Percentiles rank a stretch among this genome's conserved stretches.
These are phyloP conservation scores for Phytophthora rubi DNA, from an alignment of 352 stramenopile genomes.

Conservation along the genomic window DNA sequence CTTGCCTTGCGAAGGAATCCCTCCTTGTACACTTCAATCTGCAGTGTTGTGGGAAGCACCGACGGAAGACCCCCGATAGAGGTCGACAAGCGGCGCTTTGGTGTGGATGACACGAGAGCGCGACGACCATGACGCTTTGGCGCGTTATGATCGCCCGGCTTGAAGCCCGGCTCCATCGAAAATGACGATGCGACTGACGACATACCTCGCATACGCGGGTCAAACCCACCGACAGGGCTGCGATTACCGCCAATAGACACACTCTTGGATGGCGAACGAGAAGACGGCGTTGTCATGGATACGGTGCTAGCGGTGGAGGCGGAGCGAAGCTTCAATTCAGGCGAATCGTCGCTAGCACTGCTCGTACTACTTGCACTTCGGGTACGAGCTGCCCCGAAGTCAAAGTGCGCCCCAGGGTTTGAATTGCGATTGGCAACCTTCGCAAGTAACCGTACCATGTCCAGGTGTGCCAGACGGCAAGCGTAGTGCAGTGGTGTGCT, in stretches of 20 bases:
- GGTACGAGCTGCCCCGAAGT: conserved; percentile 56
- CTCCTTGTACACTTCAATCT: conserved; percentile 83
- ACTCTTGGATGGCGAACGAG: conserved; percentile 62
- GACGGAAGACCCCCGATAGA: conserved; percentile 49
- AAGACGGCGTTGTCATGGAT: conserved; percentile 43
- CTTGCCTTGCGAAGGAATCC: conserved; percentile 86
- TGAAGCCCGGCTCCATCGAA: conserved; percentile 62
- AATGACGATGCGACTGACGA: conserved; percentile 53
- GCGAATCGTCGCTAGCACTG: conserved; percentile 49
- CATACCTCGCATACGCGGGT: conserved; percentile 46
- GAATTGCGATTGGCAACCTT: conserved; percentile 89
- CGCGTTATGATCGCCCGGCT: conserved; percentile 55
- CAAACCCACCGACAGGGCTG: conserved; percentile 31
- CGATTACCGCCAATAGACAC: conserved; percentile 39
- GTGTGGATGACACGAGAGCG: conserved; percentile 70
- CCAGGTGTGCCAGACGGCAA: conserved; percentile 70
- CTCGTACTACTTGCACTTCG: conserved; percentile 74
- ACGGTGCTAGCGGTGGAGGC: conserved; percentile 54
- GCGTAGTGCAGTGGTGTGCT: conserved; percentile 90
- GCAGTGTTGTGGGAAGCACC: conserved; percentile 70
- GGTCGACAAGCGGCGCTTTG: conserved; percentile 55
- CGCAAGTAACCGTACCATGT: conserved; percentile 86
- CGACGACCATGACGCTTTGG: conserved; percentile 62
- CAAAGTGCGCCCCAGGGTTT: conserved; percentile 51
- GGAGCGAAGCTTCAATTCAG: conserved; percentile 65